A percentile compares a stretch with the other conserved stretches of the same genome.
Conservation (phyloP, 1,139 yeast species). For the Spathaspora sp. region DNA sequence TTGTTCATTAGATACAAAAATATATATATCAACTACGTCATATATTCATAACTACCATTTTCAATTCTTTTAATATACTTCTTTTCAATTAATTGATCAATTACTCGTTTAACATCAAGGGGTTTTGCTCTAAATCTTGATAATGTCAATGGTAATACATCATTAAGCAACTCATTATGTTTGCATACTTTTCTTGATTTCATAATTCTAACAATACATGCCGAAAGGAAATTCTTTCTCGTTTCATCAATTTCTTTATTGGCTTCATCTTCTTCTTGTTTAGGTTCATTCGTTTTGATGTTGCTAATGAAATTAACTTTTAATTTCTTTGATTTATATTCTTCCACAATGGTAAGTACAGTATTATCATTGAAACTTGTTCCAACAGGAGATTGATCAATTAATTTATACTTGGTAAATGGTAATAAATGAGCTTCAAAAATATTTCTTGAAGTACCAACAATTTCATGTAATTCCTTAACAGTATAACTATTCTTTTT, state of each 20-base stretch:
- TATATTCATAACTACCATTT: slow-evolving; percentile 73
- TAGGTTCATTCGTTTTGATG: slow-evolving; percentile 66
- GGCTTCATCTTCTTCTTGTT: slow-evolving; percentile 78
- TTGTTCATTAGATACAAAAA: slow-evolving; percentile 18
- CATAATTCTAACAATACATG: slow-evolving; percentile 95
- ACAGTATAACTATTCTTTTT: slow-evolving; percentile 58
- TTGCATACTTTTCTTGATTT: slow-evolving; percentile 81
- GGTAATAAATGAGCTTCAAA: slow-evolving; percentile 78
- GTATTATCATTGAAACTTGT: slow-evolving; percentile 60
- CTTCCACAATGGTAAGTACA: slow-evolving; percentile 67
- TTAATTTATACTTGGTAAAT: slow-evolving; percentile 73
- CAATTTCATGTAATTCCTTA: slow-evolving; percentile 60
- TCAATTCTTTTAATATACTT: slow-evolving; percentile 81
- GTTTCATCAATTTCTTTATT: slow-evolving; percentile 85
- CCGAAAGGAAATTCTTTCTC: slow-evolving; percentile 82
- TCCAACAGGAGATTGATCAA: slow-evolving; percentile 56
- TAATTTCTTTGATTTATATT: slow-evolving; percentile 81
- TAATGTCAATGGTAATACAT: slow-evolving; percentile 83
- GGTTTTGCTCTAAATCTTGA: slow-evolving; percentile 84
- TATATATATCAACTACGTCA: slow-evolving; percentile 45
- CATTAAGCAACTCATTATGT: slow-evolving; percentile 81
- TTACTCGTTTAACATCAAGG: slow-evolving; percentile 82
- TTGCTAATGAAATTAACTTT: slow-evolving; percentile 85
- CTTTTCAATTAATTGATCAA: slow-evolving; percentile 81
- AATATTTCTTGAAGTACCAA: slow-evolving; percentile 64